Conservation (phyloP, 2,329 filamentous ascomycete species). For the Chaetomium strumarium region DNA sequence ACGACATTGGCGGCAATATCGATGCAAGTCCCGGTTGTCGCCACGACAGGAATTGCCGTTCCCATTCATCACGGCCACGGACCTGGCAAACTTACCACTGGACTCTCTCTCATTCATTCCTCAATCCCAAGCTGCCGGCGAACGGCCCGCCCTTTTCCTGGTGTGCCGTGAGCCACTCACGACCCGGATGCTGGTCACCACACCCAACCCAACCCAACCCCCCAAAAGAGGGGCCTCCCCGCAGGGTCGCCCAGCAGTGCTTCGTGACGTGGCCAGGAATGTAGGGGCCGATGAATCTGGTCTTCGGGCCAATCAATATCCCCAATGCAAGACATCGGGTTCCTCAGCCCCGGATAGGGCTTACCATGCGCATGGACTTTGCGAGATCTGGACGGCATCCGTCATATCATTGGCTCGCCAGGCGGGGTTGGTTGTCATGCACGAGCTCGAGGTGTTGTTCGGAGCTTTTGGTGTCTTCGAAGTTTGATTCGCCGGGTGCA, state of each 20-base stretch:
- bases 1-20: too few relatives aligned
- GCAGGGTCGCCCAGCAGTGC: conserved; percentile 9
- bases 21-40: too few relatives aligned
- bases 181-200: neutral
- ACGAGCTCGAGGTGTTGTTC: neutral
- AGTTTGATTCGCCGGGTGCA: conserved; percentile 2
- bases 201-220: neutral
- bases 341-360: conserved; percentile 5
- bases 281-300: conserved; percentile 10
- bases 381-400: conserved; percentile 1
- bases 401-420: conserved; percentile 17
- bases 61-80: neutral
- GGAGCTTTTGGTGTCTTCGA: neutral
- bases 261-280: conserved; percentile 23
- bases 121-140: neutral
- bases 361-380: conserved; percentile 1
- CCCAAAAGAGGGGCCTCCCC: conserved; percentile 8
- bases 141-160: neutral
- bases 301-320: conserved; percentile 16
- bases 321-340: conserved; percentile 6
- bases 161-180: neutral
- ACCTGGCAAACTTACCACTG: too few relatives aligned
- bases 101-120: neutral
- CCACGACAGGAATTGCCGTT: too few relatives aligned
- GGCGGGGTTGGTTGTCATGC: conserved; percentile 12